These are phyloP conservation scores for Colletotrichum spinosum DNA, from an alignment of 2,329 filamentous ascomycete species.

Conservation along the genomic window DNA sequence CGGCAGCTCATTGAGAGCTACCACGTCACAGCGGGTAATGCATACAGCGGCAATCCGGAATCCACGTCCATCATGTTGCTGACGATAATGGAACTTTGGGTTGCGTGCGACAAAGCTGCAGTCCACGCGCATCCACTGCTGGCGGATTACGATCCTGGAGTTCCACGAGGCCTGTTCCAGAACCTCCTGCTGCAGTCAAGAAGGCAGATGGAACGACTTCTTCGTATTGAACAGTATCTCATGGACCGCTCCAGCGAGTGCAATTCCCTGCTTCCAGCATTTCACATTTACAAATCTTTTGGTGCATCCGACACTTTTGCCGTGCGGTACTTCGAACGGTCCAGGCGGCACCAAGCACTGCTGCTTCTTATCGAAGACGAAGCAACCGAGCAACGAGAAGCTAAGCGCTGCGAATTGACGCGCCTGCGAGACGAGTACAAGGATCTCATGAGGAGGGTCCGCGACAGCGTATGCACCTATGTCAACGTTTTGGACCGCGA, in stretches of 20 bases:
- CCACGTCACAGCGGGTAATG: slow-evolving; percentile 38
- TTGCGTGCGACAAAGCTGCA: slow-evolving; percentile 64
- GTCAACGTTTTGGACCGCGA: not conserved
- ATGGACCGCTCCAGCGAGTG: slow-evolving; percentile 42
- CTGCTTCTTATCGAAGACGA: not conserved
- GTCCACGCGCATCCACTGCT: slow-evolving; percentile 54
- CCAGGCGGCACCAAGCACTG: slow-evolving; percentile 36
- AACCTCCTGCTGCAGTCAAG: slow-evolving; percentile 57
- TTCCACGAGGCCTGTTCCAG: slow-evolving; percentile 54
- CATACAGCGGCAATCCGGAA: slow-evolving; percentile 57
- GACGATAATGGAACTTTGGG: slow-evolving; percentile 68
- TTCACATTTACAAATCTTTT: slow-evolving; percentile 50
- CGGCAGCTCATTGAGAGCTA: slow-evolving; percentile 48
- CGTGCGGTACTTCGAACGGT: slow-evolving; percentile 61
- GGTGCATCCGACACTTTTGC: slow-evolving; percentile 54
- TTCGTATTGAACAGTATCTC: slow-evolving; percentile 60
- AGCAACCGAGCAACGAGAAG: slow-evolving; percentile 45
- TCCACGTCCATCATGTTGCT: slow-evolving; percentile 66
- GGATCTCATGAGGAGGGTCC: slow-evolving; percentile 40
- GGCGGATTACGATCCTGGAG: slow-evolving; percentile 56
- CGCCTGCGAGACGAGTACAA: slow-evolving; percentile 44
- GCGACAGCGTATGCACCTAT: slow-evolving; percentile 19
- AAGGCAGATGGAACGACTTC: slow-evolving; percentile 58
- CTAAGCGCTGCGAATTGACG: slow-evolving; percentile 50
- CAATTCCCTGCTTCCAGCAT: slow-evolving; percentile 35